Evolutionary conservation across 2,329 filamentous ascomycete genomes (phyloP), one percentile per base, ranked within the genome.

Genomic region (Chaetomiaceae sp.): DNA sequence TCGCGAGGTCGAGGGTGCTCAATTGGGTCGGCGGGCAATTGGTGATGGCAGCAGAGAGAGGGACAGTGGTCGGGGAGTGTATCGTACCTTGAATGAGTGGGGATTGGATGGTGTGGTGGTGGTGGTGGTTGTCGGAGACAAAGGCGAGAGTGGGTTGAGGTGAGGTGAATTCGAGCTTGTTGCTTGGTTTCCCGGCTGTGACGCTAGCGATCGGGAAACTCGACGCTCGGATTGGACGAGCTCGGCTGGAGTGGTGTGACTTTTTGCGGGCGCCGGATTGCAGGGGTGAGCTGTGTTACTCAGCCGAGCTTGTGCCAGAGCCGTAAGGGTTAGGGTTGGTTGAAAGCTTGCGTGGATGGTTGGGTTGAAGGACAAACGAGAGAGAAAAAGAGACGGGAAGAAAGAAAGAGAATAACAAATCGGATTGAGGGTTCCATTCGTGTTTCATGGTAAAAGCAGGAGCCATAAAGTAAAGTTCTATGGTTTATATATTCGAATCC

Each of bases 221-320:
- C 25, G 45, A 45, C 34, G 55, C 31, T 43, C 42, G 48, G 44
- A 55, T 47, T 53, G 45, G 51, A n/a, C 30, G 49, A 53, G 55
- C 54, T 57, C 48, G 53, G 53, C 49, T 46, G 35, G 40, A 47
- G 58, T 60, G 58, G 58, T 56, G 58, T 58, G 58, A 60, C 54
- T 58, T 56, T 55, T 55, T 55, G 51, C 52, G 55, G 43, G 9
- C 16, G 44, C 51, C 52, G 54, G 38, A 55, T 10, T 31, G 35
- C 33, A 35, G 31, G 38, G 43, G 37, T 5, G n/a, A 44, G 6
- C 4, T 34, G 50, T 54, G 48, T 31, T 50, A 51, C 48, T 38
- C 44, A 9, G 5, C 2, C 9, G 7, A n/a, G 14, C 1, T 10
- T 1, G 20, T 2, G 27, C 13, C n/a, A n/a, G n/a, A n/a, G n/a